Percentiles rank a stretch among this genome's conserved stretches.
Conservation (phyloP, 169 alveolate species). For the Plasmodium blacklocki region DNA sequence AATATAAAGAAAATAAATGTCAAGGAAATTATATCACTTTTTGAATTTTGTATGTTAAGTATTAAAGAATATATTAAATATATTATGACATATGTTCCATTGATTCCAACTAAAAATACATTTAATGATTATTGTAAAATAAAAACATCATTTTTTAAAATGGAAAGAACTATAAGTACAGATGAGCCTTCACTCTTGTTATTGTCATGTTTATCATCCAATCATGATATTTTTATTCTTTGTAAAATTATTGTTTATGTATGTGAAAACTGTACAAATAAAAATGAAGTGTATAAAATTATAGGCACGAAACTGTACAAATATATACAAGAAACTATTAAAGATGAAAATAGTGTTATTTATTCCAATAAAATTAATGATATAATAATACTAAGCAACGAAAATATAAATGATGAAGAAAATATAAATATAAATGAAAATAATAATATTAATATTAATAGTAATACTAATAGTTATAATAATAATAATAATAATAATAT, state of each 20-base stretch:
- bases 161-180: slow-evolving; percentile 66
- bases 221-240: slow-evolving; percentile 81
- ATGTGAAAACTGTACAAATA: slow-evolving; percentile 79
- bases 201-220: slow-evolving; percentile 80
- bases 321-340: slow-evolving; percentile 76
- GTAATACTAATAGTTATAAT: not conserved
- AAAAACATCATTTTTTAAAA: slow-evolving; percentile 62
- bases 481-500: not conserved
- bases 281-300: slow-evolving; percentile 81
- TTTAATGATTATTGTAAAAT: slow-evolving; percentile 32
- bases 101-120: slow-evolving; percentile 20
- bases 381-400: not conserved
- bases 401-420: not conserved
- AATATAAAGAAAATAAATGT: slow-evolving; percentile 51
- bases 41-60: slow-evolving; percentile 42
- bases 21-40: slow-evolving; percentile 52
- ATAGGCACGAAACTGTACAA: slow-evolving; percentile 80
- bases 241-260: slow-evolving; percentile 81
- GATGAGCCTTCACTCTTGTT: slow-evolving; percentile 82
- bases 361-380: not conserved
- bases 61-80: slow-evolving; percentile 61
- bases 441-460: not conserved
- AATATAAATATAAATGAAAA: not conserved
- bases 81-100: slow-evolving; percentile 25
- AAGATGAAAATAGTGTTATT: not conserved